Evolutionary conservation across 2,329 filamentous ascomycete species (phyloP), one percentile per base, ranked within the genome.

Genomic region (Botrytis hyacinthi): DNA sequence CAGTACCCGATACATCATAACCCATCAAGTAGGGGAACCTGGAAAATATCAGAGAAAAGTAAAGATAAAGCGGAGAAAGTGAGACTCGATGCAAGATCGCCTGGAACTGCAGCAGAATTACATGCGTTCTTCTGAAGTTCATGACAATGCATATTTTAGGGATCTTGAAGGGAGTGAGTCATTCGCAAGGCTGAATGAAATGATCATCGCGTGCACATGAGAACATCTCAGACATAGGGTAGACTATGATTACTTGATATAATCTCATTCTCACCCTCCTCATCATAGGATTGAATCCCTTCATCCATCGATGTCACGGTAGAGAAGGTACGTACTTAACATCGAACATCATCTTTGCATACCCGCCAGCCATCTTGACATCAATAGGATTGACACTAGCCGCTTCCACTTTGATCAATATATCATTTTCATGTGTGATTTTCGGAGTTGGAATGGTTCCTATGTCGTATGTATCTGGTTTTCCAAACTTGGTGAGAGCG

Each of bases 361-460:
- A 75, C 76, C 83, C 83, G 26, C 78, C 77, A 0, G 83, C 84
- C 72, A 80, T 67, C 72, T 80, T 79, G 6, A 85, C 80, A 77
- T 86, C 84, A 4, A 85, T 78, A 0, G 85, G 84, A 74, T 86
- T 86, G 59, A 86, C 79, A 63, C 81, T 82, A 0, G 84, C 84
- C 5, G 84, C 84, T 71, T 84, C 79, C 14, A 86, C 83, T 66
- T 80, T 82, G 57, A 86, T 82, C 3, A 88, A 78, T 1, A 88
- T 79, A 6, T 87, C 81, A 42, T 84, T 80, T 1, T 85, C 82
- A 10, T 80, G 76, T 4, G 79, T 80, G 67, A 88, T 85, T n/a
- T 75, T 76, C 0, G 86, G 86, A 4, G 83, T 80, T 0, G 85
- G 84, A n/a, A 85, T 72, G 6, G 85, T 83, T 7, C 78, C 74